These are phyloP conservation scores for Cornus florida DNA, from an alignment of 148 eudicot genomes.

Conservation along the genomic window DNA sequence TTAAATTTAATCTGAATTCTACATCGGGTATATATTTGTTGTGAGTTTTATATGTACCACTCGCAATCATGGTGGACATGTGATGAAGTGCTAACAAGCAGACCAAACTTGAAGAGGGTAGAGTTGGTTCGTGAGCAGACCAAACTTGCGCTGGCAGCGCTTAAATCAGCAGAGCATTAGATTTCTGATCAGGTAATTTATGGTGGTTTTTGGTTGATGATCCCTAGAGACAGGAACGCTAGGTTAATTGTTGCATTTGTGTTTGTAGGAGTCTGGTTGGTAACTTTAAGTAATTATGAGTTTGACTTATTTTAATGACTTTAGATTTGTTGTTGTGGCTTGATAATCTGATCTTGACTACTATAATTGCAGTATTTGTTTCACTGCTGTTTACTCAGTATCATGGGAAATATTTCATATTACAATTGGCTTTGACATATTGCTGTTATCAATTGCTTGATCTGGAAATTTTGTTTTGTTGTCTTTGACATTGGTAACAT, in stretches of 20 bases:
- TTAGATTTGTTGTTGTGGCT: background rate
- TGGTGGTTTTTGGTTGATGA: no score
- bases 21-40: no score
- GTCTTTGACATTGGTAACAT: no score
- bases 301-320: background rate
- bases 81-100: no score
- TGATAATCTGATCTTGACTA: background rate
- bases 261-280: background rate
- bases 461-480: background rate
- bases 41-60: no score
- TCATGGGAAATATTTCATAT: background rate
- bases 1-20: no score
- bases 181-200: conserved; percentile 10
- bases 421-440: background rate
- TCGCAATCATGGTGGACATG: no score
- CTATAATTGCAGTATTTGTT: background rate
- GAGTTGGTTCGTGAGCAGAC: conserved; percentile 32
- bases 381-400: background rate
- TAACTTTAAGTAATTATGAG: background rate
- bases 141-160: conserved; percentile 21
- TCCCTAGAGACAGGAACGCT: background rate
- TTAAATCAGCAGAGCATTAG: conserved; percentile 23
- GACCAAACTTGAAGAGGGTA: conserved; percentile 14
- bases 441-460: background rate
- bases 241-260: background rate